phyloP scores from a whole-genome alignment of 169 alveolate species.

The Cryptosporidium viatorum region DNA sequence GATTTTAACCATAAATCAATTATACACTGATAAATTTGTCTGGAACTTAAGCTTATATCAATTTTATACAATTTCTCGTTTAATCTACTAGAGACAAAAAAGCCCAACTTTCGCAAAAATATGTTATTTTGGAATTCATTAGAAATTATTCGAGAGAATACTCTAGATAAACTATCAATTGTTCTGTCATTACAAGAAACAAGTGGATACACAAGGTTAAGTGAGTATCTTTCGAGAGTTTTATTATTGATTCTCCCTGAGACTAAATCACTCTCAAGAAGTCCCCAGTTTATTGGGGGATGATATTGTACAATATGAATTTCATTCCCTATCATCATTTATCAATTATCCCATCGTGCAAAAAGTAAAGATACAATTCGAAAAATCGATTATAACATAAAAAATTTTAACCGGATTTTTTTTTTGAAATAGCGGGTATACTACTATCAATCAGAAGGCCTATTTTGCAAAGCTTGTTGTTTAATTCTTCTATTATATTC shows the following conservation, averaged over 20 bases:
- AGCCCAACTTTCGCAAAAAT: neutral
- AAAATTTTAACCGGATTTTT: slow-evolving; percentile 42
- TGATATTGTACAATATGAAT: slow-evolving; percentile 18
- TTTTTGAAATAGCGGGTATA: slow-evolving; percentile 22
- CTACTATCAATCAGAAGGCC: slow-evolving; percentile 63
- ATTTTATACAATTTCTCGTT: slow-evolving; percentile 19
- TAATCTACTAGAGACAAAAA: slow-evolving; percentile 33
- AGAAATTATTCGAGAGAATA: slow-evolving; percentile 47
- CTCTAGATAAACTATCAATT: slow-evolving; percentile 36
- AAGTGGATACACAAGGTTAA: neutral
- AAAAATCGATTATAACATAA: slow-evolving; percentile 2
- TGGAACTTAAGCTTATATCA: slow-evolving; percentile 13
- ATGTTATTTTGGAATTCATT: slow-evolving; percentile 19
- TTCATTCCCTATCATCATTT: slow-evolving; percentile 1
- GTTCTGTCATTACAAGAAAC: neutral
- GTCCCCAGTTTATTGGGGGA: slow-evolving; percentile 21
- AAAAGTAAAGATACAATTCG: neutral
- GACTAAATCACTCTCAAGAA: neutral
- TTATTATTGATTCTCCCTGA: neutral
- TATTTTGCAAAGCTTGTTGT: slow-evolving; percentile 80
- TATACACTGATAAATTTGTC: slow-evolving; percentile 15
- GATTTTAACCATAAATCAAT: slow-evolving; percentile 6
- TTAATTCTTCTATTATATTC: slow-evolving; percentile 87
- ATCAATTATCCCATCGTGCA: neutral
- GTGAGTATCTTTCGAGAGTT: slow-evolving; percentile 3